Evolutionary conservation across 192 early-diverging fungal genomes (phyloP).

Genomic region (Pecoramyces ruminantium): DNA sequence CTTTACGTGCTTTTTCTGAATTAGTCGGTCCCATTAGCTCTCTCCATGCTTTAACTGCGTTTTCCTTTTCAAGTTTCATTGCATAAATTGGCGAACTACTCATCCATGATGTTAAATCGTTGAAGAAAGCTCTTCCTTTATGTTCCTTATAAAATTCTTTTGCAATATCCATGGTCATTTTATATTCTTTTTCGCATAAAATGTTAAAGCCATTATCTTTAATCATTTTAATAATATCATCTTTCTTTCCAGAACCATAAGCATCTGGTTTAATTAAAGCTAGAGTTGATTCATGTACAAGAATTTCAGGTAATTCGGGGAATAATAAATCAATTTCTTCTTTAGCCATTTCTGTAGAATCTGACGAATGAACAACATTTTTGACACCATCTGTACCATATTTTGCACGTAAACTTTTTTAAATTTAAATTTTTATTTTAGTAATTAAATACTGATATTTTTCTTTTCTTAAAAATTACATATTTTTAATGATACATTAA

Average conservation of each 20-base stretch:
- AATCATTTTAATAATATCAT: neutral
- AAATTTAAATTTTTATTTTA: neutral
- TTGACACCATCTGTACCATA: conserved; percentile 1
- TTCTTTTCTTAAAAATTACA: no score
- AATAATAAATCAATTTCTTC: neutral
- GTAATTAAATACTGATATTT: neutral
- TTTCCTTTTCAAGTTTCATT: conserved; percentile 23
- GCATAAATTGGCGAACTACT: conserved; percentile 22
- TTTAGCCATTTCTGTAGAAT: neutral
- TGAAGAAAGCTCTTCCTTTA: neutral
- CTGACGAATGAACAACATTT: neutral
- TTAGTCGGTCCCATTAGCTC: conserved; percentile 33
- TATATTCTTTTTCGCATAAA: neutral
- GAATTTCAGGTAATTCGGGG: neutral
- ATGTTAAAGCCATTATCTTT: neutral
- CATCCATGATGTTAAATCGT: neutral
- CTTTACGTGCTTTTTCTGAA: conserved; percentile 19
- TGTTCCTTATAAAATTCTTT: neutral
- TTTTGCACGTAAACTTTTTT: neutral
- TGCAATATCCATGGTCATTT: neutral
- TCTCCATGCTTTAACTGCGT: conserved; percentile 26
- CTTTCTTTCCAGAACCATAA: neutral
- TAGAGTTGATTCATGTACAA: conserved; percentile 14
- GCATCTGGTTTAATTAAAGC: conserved; percentile 38
- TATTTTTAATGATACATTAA: no score